A percentile compares a stretch with the other conserved stretches of the same genome.
Evolutionary conservation across 2,329 filamentous ascomycete genomes (phyloP).

Genomic region (Polytolypa hystricis): DNA sequence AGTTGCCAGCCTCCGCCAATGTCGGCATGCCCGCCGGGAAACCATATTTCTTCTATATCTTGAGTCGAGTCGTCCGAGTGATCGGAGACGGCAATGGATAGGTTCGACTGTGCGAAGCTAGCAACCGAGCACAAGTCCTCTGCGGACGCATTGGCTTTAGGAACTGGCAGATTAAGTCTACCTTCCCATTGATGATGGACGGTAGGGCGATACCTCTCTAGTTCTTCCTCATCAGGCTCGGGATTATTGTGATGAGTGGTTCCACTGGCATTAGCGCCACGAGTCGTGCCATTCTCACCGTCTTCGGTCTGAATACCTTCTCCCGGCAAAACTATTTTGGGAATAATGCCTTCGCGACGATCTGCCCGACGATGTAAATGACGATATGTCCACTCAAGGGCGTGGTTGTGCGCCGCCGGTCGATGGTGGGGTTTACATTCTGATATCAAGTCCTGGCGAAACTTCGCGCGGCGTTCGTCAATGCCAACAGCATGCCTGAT

Average conservation of each 20-base stretch:
- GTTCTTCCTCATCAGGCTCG: conserved; percentile 1
- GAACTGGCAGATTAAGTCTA: neutral
- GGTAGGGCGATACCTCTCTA: conserved; percentile 4
- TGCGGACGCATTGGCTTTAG: neutral
- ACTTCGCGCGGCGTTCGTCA: conserved; percentile 45
- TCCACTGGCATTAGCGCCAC: neutral
- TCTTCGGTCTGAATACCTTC: neutral
- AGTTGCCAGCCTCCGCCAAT: conserved; percentile 44
- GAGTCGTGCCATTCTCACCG: neutral
- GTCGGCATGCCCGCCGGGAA: conserved; percentile 44
- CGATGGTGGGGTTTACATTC: conserved; percentile 5
- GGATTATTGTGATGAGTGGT: neutral
- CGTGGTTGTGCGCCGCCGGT: neutral
- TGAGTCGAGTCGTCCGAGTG: conserved; percentile 25
- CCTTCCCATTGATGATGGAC: neutral
- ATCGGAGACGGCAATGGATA: conserved; percentile 2
- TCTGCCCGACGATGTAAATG: neutral
- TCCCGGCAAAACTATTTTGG: neutral
- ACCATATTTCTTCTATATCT: conserved; percentile 45
- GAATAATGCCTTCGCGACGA: neutral
- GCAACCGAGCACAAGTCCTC: conserved; percentile 5
- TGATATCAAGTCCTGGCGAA: conserved; percentile 40
- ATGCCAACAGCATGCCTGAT: conserved; percentile 45
- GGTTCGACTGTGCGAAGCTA: conserved; percentile 1
- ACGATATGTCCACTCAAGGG: neutral